Evolutionary conservation across 768 basidiomycete genomes (phyloP).

Genomic region (Pisolithus albus): DNA sequence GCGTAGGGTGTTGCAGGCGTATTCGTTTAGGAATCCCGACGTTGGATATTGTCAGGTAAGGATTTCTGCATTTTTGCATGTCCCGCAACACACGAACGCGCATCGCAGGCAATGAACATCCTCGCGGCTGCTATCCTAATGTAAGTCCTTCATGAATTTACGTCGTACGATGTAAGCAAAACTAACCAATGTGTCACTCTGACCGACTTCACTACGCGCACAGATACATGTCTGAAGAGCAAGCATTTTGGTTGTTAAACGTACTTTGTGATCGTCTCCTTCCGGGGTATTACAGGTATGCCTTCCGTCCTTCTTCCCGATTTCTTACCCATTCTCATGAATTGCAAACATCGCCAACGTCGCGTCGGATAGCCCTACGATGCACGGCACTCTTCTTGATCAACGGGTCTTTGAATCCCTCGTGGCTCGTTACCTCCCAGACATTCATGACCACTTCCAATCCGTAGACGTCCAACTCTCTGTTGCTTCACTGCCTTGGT

Average conservation of each 20-base stretch:
- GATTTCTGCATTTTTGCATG: not conserved
- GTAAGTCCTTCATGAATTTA: slow-evolving; percentile 34
- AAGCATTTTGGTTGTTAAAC: slow-evolving; percentile 95
- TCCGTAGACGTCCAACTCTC: slow-evolving; percentile 92
- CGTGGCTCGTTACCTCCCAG: slow-evolving; percentile 81
- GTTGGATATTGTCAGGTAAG: slow-evolving; percentile 88
- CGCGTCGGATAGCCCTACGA: slow-evolving; percentile 65
- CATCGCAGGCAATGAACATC: slow-evolving; percentile 87
- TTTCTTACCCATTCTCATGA: no score
- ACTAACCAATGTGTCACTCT: no score
- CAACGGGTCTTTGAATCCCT: slow-evolving; percentile 96
- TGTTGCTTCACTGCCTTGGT: slow-evolving; percentile 97
- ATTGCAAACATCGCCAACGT: not conserved
- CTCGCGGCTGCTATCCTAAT: slow-evolving; percentile 92
- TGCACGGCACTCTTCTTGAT: slow-evolving; percentile 98
- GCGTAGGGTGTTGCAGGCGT: slow-evolving; percentile 88
- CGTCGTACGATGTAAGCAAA: not conserved
- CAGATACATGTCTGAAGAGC: slow-evolving; percentile 99
- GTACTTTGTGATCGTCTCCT: slow-evolving; percentile 91
- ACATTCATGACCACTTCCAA: slow-evolving; percentile 90
- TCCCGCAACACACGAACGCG: not conserved
- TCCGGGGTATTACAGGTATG: slow-evolving; percentile 95
- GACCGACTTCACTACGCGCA: no score
- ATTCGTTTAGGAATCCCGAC: slow-evolving; percentile 92
- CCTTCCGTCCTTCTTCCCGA: not conserved